Conservation (phyloP, 345 rosid species). For the Hirschfeldia incana region DNA sequence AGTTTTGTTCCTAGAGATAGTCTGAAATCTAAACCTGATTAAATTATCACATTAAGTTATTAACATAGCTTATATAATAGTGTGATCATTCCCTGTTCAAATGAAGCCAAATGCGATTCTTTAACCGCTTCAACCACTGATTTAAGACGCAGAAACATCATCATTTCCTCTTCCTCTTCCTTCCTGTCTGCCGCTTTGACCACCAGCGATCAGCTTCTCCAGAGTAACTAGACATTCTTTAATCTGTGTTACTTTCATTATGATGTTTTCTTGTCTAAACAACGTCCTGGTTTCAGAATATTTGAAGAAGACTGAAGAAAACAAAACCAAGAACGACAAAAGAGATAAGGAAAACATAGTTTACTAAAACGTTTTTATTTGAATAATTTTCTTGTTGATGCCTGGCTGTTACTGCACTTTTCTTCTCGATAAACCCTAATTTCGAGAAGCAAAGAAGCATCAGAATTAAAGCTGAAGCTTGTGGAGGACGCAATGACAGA, state of each 20-base stretch:
- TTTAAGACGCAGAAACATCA: constrained; percentile 55
- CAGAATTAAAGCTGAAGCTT: constrained; percentile 4
- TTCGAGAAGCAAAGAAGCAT: background rate
- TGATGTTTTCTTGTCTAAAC: background rate
- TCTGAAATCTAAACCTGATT: no score
- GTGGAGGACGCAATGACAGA: constrained; percentile 4
- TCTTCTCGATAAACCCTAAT: background rate
- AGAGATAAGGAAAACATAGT: constrained; percentile 51
- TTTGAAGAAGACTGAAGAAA: constrained; percentile 82
- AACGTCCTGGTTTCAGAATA: constrained; percentile 49
- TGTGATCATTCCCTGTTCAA: background rate
- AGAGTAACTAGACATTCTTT: constrained; percentile 45
- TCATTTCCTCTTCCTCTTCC: constrained; percentile 53
- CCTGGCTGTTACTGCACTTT: background rate
- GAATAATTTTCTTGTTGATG: background rate
- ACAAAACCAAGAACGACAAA: constrained; percentile 77
- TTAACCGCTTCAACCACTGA: constrained; percentile 28
- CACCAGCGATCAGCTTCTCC: constrained; percentile 62
- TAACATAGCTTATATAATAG: no score
- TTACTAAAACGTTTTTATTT: background rate
- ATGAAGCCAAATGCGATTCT: constrained; percentile 38
- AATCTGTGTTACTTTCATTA: background rate
- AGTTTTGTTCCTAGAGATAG: no score
- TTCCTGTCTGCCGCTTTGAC: constrained; percentile 52
- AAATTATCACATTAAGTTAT: no score